Evolutionary conservation across 2,329 filamentous ascomycete genomes (phyloP), one percentile per base, ranked within the genome.

Genomic region (Dothideomycetidae sp.): DNA sequence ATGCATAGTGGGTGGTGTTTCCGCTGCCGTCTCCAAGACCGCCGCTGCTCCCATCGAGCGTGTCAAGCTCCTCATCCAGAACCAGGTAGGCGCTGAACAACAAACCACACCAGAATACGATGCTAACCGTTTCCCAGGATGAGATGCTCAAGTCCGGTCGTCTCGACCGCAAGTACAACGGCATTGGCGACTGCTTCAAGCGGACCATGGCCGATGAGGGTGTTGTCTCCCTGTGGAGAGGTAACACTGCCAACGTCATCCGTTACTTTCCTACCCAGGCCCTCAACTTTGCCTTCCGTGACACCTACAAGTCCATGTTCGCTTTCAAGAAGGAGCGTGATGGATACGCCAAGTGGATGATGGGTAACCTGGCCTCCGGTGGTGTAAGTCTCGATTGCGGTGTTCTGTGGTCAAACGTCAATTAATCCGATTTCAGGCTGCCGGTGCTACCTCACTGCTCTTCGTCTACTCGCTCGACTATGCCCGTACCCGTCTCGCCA

Each of bases 381-480:
- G 90, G 90, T 93, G 85, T 84, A 81, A 65, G 78, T 79, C 55
- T 37, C n/a, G n/a, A n/a, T n/a, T n/a, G n/a, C n/a, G n/a, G n/a
- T n/a, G n/a, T n/a, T 28, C 13, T 14, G 7, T 30, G 4, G 7
- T 5, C 5, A 2, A 13, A 16, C 21, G n/a, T n/a, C n/a, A n/a
- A n/a, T n/a, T n/a, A n/a, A n/a, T n/a, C n/a, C n/a, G n/a, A 30
- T 14, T 37, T 12, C 51, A 84, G 79, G 77, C 84, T 66, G 90
- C 90, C 65, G 90, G 90, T 93, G 90, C 90, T 73, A 98, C 90
- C 62, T 98, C 90, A 53, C 85, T 98, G 58, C 78, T 96, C 60
- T 98, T 98, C 80, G 90, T 98, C 77, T 98, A 98, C 85, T 98
- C 90, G 50, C 84, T 98, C 64, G 90, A 98, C 72, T 98, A 96